Base-by-base conservation (phyloP, 352 stramenopile species). In the Halophytophthora batemanensis region DNA sequence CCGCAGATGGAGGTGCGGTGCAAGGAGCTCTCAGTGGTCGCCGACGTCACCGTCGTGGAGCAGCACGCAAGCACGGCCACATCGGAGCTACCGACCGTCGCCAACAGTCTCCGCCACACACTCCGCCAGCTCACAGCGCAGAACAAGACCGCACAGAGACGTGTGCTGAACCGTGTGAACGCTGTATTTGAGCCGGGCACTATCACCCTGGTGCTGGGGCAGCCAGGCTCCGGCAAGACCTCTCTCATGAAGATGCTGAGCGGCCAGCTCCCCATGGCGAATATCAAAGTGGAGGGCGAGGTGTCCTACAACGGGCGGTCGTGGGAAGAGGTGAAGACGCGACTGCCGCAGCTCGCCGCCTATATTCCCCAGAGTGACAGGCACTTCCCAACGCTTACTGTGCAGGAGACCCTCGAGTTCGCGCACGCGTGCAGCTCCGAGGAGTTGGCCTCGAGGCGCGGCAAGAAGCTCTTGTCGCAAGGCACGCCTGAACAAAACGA, bases 381-480 rank as follows among this genome's bases (percentile, higher is more conserved):
- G 25, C 60, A 69, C 28, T 66, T 58, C 40, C 37, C 60, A 12
- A 61, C 56, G 13, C 31, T 66, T 35, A 54, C 59, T 8, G 59
- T 67, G 23, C 46, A 53, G 3, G 51, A 59, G 51, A 56, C 49
- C 15, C 29, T 56, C 19, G 18, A 56, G 29, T 56, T 56, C 17
- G 51, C 57, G 96, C 59, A 97, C 89, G 12, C 74, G 96, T 61
- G 41, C 29, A 59, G 53, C 35, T 37, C 45, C 17, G 38, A 38
- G 61, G 69, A 21, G n/a, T 62, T 98, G 28, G 43, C 28, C 10
- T 39, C 15, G 14, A 34, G 18, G 34, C 19, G 17, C 37, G 45
- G 25, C 25, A 49, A 29, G 40, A 44, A 8, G 21, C 58, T 52
- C 33, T 19, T 74, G 47, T 47, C 69, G 43, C 39, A 55, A 17